These are phyloP conservation scores for Rosa chinensis DNA, from an alignment of 306 rosid species.

Conservation along the genomic window DNA sequence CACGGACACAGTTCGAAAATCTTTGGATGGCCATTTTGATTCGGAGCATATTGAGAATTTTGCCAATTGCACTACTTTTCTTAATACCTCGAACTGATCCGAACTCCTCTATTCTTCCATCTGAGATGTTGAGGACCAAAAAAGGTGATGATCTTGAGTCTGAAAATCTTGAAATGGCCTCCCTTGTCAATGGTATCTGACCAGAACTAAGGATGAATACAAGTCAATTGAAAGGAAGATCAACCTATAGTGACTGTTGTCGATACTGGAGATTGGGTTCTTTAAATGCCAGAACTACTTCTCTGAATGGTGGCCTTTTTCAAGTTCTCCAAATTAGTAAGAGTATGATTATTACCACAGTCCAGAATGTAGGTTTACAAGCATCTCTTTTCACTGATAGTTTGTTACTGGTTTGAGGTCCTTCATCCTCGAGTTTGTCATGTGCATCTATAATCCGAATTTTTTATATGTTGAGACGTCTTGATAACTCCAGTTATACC, in stretches of 20 bases:
- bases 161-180: constrained; percentile 64
- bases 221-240: neutral
- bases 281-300: neutral
- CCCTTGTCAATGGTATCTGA: constrained; percentile 47
- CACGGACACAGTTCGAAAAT: constrained; percentile 63
- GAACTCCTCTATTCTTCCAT: constrained; percentile 59
- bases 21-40: constrained; percentile 87
- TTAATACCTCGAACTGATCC: constrained; percentile 89
- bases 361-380: neutral
- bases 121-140: constrained; percentile 36
- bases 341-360: neutral
- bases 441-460: neutral
- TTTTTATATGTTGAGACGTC: neutral
- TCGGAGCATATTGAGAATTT: constrained; percentile 63
- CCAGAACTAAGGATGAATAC: neutral
- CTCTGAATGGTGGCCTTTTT: neutral
- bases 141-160: constrained; percentile 40
- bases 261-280: neutral
- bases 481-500: neutral
- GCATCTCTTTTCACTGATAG: neutral
- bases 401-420: neutral
- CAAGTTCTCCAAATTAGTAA: neutral
- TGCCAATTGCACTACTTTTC: constrained; percentile 68
- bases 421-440: neutral
- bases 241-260: neutral